Percentiles rank a stretch among this genome's conserved stretches.
These are phyloP conservation scores for Globisporangium spinosum DNA, from an alignment of 352 stramenopile genomes.

Conservation along the genomic window DNA sequence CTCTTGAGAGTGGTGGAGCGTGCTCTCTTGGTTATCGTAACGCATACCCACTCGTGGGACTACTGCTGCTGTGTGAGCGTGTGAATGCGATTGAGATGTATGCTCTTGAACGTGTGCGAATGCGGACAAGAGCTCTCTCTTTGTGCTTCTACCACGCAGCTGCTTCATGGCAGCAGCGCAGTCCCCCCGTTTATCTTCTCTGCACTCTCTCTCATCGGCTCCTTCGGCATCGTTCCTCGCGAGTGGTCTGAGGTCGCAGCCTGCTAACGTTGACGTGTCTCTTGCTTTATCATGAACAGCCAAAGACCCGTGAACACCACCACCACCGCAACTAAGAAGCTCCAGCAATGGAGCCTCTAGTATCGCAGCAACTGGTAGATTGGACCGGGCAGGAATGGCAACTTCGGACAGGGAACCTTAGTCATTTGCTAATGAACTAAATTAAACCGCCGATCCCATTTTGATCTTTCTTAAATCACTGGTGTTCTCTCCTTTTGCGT, in stretches of 20 bases:
- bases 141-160: background rate
- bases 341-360: slow-evolving; percentile 16
- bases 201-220: slow-evolving; percentile 37
- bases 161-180: background rate
- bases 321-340: slow-evolving; percentile 77
- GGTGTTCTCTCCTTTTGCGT: slow-evolving; percentile 18
- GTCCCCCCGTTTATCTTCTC: background rate
- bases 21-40: slow-evolving; percentile 10
- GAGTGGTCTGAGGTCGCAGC: slow-evolving; percentile 38
- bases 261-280: slow-evolving; percentile 15
- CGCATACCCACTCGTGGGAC: background rate
- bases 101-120: background rate
- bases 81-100: background rate
- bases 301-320: slow-evolving; percentile 67
- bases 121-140: background rate
- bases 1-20: background rate
- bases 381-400: slow-evolving; percentile 20
- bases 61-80: slow-evolving; percentile 4
- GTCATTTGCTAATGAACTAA: slow-evolving; percentile 11
- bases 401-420: slow-evolving; percentile 9
- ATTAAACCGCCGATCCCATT: slow-evolving; percentile 32
- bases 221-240: slow-evolving; percentile 29
- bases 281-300: slow-evolving; percentile 29
- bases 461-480: slow-evolving; percentile 9
- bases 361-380: slow-evolving; percentile 14